Conservation (phyloP, 2,329 filamentous ascomycete genomes). For the Alternaria burnsii region DNA sequence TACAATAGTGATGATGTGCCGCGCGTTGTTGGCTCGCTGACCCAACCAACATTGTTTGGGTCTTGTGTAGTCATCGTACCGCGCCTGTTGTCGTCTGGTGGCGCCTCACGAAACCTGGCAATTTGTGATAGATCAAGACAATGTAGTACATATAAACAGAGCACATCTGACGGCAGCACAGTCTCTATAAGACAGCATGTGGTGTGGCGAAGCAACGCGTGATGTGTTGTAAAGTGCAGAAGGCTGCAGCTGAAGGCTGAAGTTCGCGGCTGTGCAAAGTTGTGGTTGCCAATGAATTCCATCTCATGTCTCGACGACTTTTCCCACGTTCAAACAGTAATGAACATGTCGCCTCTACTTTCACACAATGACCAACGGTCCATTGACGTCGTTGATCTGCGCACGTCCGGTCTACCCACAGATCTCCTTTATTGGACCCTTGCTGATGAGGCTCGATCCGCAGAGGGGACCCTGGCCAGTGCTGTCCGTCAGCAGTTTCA, state of each 20-base stretch:
- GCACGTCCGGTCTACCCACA: background rate
- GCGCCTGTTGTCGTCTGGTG: background rate
- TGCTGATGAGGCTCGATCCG: constrained; percentile 1
- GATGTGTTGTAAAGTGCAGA: background rate
- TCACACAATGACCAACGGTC: background rate
- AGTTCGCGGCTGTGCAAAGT: background rate
- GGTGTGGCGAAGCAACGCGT: background rate
- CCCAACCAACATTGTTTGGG: background rate
- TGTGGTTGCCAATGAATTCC: background rate
- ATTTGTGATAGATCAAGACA: background rate
- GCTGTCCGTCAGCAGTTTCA: constrained; percentile 10
- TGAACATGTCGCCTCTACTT: background rate
- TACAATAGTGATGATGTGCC: background rate
- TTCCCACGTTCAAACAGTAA: background rate
- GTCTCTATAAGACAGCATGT: background rate
- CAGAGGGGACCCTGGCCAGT: constrained; percentile 7
- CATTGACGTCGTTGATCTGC: background rate
- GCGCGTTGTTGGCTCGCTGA: background rate
- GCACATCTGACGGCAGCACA: background rate
- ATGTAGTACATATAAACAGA: background rate
- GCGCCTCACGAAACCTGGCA: background rate
- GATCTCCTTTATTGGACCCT: constrained; percentile 9
- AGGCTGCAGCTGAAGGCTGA: background rate
- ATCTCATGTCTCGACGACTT: background rate
- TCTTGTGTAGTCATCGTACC: background rate